Percentiles rank a stretch among this genome's conserved stretches.
phyloP scores from a whole-genome alignment of 371 early-diverging fungal genomes.

The Rhizoclosmatium hyalinum region DNA sequence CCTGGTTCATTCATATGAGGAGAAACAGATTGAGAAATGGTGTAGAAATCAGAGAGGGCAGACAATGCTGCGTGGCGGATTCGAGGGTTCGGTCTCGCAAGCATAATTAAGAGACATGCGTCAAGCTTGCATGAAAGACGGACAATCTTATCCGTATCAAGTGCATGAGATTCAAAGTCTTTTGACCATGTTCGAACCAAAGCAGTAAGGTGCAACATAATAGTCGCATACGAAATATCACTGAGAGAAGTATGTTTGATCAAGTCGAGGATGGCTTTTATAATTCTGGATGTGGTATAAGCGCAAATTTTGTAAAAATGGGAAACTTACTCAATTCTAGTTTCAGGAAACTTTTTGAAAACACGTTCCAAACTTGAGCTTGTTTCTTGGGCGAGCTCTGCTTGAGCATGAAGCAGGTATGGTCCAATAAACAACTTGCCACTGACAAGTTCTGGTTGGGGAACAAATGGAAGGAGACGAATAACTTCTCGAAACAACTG shows the following conservation, averaged over 20 bases:
- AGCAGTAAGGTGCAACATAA: constrained; percentile 40
- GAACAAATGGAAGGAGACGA: constrained; percentile 46
- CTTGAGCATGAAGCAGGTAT: constrained; percentile 43
- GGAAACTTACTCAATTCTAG: constrained; percentile 42
- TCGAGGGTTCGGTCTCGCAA: constrained; percentile 44
- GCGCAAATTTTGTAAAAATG: neutral
- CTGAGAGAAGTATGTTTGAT: constrained; percentile 46
- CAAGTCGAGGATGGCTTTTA: constrained; percentile 50
- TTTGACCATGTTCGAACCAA: constrained; percentile 44
- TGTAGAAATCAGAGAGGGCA: constrained; percentile 46
- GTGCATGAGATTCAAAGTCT: constrained; percentile 7
- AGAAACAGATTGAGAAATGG: constrained; percentile 37
- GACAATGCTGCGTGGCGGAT: constrained; percentile 45
- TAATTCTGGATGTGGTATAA: constrained; percentile 39
- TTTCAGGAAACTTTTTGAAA: constrained; percentile 43
- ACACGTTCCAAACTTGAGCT: constrained; percentile 38
- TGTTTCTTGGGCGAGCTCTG: constrained; percentile 47
- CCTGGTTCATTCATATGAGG: constrained; percentile 38
- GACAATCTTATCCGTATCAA: constrained; percentile 40
- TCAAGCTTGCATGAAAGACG: constrained; percentile 58
- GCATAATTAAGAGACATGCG: constrained; percentile 44
- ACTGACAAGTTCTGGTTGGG: constrained; percentile 47
- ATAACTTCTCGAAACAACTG: constrained; percentile 48
- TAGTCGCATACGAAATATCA: constrained; percentile 49
- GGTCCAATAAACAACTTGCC: constrained; percentile 50